phyloP scores from a whole-genome alignment of 2,329 filamentous ascomycete genomes.

The Colletotrichum ledebouriae region DNA sequence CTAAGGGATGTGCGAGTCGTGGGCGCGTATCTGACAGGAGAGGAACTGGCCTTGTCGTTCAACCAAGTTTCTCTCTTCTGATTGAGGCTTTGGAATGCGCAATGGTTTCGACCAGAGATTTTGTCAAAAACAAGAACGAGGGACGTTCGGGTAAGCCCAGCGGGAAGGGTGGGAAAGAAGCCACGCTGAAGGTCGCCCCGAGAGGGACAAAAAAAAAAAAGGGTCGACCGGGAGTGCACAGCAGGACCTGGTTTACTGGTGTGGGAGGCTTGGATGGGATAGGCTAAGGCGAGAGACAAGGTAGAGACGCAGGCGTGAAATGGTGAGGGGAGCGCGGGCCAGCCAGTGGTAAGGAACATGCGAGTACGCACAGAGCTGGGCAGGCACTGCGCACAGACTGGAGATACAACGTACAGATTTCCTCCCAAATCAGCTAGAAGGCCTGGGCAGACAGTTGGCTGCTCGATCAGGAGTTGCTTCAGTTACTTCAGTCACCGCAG shows the following conservation, averaged over 20 bases:
- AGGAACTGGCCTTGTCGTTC: slow-evolving; percentile 10
- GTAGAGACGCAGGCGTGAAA: slow-evolving; percentile 24
- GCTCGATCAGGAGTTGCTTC: not conserved
- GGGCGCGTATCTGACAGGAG: slow-evolving; percentile 11
- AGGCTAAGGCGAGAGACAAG: slow-evolving; percentile 3
- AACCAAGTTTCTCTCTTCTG: slow-evolving; percentile 16
- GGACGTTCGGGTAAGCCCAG: slow-evolving; percentile 40
- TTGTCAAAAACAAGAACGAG: slow-evolving; percentile 37
- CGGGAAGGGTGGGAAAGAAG: slow-evolving; percentile 36
- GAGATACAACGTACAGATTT: slow-evolving; percentile 11
- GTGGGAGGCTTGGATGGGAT: slow-evolving; percentile 37
- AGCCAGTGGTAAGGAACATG: slow-evolving; percentile 29
- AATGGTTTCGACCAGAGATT: slow-evolving; percentile 30
- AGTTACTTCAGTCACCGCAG: slow-evolving; percentile 15
- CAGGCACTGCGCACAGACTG: slow-evolving; percentile 14
- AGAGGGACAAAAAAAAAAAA: slow-evolving; percentile 26
- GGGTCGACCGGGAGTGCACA: slow-evolving; percentile 35
- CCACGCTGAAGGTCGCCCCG: slow-evolving; percentile 32
- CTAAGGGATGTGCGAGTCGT: slow-evolving; percentile 4
- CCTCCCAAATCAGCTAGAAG: not conserved
- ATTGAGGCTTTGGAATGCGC: slow-evolving; percentile 19
- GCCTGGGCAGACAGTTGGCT: not conserved
- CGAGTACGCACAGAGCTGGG: slow-evolving; percentile 20
- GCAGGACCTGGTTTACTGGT: slow-evolving; percentile 19
- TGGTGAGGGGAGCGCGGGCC: slow-evolving; percentile 4